A percentile compares a stretch with the other conserved stretches of the same genome.
phyloP scores from a whole-genome alignment of 805 yeast species.

The baker's yeast (Saccharomyces cerevisiae) region DNA sequence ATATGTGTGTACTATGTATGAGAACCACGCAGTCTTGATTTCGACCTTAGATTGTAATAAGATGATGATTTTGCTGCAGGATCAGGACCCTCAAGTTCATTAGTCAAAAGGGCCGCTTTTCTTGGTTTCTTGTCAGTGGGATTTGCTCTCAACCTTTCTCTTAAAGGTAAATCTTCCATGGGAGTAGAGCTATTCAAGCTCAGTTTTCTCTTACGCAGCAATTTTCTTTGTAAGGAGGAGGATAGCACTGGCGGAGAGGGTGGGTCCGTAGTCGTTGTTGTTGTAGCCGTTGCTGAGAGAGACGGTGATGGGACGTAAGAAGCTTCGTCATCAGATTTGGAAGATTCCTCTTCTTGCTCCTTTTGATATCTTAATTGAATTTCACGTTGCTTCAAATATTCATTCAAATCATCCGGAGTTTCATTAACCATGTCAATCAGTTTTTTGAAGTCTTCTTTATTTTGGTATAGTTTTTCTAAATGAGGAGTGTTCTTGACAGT shows the following conservation, averaged over 20 bases:
- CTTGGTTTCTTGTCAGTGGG: conserved; percentile 25
- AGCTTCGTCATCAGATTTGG: conserved; percentile 3
- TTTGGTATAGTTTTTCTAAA: conserved; percentile 18
- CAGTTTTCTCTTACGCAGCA: neutral
- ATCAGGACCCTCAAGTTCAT: neutral
- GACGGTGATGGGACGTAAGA: neutral
- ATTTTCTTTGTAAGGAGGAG: neutral
- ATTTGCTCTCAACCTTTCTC: conserved; percentile 16
- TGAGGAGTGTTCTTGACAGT: conserved; percentile 11
- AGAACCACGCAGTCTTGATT: conserved; percentile 20
- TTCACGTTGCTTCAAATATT: conserved; percentile 14
- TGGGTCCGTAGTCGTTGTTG: neutral
- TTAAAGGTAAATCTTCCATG: conserved; percentile 1
- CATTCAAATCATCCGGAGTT: conserved; percentile 23
- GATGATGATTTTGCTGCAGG: conserved; percentile 8
- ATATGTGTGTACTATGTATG: neutral
- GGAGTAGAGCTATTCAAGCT: neutral
- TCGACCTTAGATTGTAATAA: conserved; percentile 28
- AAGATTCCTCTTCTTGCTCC: conserved; percentile 2
- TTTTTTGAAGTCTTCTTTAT: conserved; percentile 22
- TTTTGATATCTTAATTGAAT: conserved; percentile 5
- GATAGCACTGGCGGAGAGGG: neutral
- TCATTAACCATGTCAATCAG: conserved; percentile 24
- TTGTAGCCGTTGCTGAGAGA: neutral
- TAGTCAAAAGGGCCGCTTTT: neutral